These are phyloP conservation scores for Aspergillus kassunensis DNA, from an alignment of 495 filamentous ascomycete genomes.

Conservation along the genomic window DNA sequence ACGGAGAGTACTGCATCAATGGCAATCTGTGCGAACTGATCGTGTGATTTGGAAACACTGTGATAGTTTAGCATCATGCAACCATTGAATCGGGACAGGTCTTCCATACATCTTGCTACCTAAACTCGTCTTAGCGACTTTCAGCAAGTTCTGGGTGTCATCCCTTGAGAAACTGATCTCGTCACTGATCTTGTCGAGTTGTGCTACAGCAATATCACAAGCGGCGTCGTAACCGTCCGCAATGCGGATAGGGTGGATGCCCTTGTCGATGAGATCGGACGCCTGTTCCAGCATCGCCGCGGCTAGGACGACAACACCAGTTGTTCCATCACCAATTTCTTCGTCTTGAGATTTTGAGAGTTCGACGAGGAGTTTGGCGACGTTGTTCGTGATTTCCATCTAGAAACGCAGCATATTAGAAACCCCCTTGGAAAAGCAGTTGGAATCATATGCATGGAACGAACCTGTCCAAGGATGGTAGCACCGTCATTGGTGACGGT, in stretches of 20 bases:
- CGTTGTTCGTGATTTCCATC: conserved; percentile 99
- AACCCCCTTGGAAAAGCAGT: neutral
- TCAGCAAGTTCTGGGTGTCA: conserved; percentile 75
- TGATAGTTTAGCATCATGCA: conserved; percentile 20
- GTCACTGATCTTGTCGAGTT: conserved; percentile 92
- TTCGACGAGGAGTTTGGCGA: conserved; percentile 93
- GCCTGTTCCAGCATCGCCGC: conserved; percentile 95
- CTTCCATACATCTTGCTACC: conserved; percentile 82
- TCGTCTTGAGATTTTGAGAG: conserved; percentile 99
- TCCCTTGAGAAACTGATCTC: conserved; percentile 76
- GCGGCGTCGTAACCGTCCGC: conserved; percentile 97
- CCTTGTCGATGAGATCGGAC: conserved; percentile 98
- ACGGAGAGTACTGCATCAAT: conserved; percentile 96
- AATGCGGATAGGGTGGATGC: conserved; percentile 97
- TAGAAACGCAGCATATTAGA: conserved; percentile 26
- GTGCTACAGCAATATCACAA: conserved; percentile 89
- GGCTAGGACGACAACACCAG: conserved; percentile 93
- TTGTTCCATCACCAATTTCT: conserved; percentile 98
- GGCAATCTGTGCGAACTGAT: conserved; percentile 96
- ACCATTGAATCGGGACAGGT: neutral
- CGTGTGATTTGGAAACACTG: conserved; percentile 92
- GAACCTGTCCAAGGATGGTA: conserved; percentile 84
- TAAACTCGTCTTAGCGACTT: conserved; percentile 93
- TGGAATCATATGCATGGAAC: conserved; percentile 8
- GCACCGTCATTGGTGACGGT: conserved; percentile 99